phyloP scores from a whole-genome alignment of 78 protist genomes.

The Dictyostelium capitatum region DNA sequence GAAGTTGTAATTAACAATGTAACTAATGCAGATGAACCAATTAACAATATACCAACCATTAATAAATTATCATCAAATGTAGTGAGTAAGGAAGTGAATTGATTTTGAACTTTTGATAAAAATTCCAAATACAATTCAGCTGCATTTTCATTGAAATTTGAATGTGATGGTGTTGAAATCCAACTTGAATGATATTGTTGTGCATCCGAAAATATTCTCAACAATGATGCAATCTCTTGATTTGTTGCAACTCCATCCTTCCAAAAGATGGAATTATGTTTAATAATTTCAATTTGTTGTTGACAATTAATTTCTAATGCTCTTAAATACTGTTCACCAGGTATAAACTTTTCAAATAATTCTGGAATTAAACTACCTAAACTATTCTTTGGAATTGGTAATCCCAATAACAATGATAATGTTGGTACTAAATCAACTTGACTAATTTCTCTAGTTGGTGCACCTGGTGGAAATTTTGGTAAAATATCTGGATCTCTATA shows the following conservation, averaged over 20 bases:
- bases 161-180: slow-evolving; percentile 41
- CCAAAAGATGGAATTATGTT: slow-evolving; percentile 73
- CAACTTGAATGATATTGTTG: slow-evolving; percentile 67
- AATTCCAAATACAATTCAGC: slow-evolving; percentile 33
- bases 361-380: slow-evolving; percentile 82
- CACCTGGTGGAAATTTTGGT: slow-evolving; percentile 22
- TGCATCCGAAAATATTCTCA: slow-evolving; percentile 37
- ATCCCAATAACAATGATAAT: slow-evolving; percentile 82
- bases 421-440: slow-evolving; percentile 92
- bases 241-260: slow-evolving; percentile 30
- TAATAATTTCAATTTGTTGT: slow-evolving; percentile 67
- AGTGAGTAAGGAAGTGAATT: slow-evolving; percentile 28
- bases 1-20: slow-evolving; percentile 45
- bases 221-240: slow-evolving; percentile 1
- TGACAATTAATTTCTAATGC: slow-evolving; percentile 77
- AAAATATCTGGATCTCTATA: slow-evolving; percentile 3
- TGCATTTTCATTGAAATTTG: slow-evolving; percentile 59
- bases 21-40: slow-evolving; percentile 72
- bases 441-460: slow-evolving; percentile 34
- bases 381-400: slow-evolving; percentile 87
- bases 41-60: slow-evolving; percentile 44
- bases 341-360: slow-evolving; percentile 53
- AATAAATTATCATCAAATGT: slow-evolving; percentile 54
- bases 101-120: slow-evolving; percentile 22
- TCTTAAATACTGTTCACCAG: slow-evolving; percentile 56